Conservation (phyloP, 2,329 filamentous ascomycete species). For the Phoma herbarum region DNA sequence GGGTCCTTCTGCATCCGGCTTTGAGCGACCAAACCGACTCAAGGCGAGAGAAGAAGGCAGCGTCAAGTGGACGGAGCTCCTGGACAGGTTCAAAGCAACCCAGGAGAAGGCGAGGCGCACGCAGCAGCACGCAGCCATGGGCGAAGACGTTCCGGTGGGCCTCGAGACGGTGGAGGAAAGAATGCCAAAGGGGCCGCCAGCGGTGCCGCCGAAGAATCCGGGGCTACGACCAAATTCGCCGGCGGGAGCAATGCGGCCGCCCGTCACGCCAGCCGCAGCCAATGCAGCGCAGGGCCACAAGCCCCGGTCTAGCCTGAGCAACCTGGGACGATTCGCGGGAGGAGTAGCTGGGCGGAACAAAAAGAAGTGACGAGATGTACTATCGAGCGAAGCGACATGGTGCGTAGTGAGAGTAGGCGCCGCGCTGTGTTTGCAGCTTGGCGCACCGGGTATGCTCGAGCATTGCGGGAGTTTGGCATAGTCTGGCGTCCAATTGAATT, state of each 20-base stretch:
- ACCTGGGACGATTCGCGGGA: constrained; percentile 56
- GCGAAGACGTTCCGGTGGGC: constrained; percentile 39
- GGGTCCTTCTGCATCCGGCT: constrained; percentile 52
- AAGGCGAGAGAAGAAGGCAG: constrained; percentile 82
- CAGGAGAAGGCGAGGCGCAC: constrained; percentile 84
- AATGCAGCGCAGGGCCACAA: constrained; percentile 43
- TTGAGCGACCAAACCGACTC: constrained; percentile 69
- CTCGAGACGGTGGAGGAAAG: constrained; percentile 41
- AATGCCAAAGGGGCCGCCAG: constrained; percentile 38
- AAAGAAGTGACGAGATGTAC: constrained; percentile 39
- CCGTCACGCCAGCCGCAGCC: constrained; percentile 28
- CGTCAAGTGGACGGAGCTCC: constrained; percentile 89
- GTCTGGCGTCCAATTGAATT: constrained; percentile 14
- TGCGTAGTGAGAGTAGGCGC: not conserved
- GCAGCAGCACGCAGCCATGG: constrained; percentile 62
- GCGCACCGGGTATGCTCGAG: constrained; percentile 23
- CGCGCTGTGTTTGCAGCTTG: constrained; percentile 11
- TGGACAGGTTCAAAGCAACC: constrained; percentile 92
- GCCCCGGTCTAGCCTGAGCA: constrained; percentile 53
- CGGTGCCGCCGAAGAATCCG: constrained; percentile 37
- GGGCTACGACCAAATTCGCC: constrained; percentile 36
- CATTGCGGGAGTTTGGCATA: constrained; percentile 39
- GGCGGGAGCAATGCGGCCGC: constrained; percentile 33
- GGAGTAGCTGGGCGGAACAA: constrained; percentile 51
- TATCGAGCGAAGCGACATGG: no score